Percentiles rank a stretch among this genome's conserved stretches.
Evolutionary conservation across 2,329 filamentous ascomycete species (phyloP).

Genomic region (Pseudopithomyces maydicus): DNA sequence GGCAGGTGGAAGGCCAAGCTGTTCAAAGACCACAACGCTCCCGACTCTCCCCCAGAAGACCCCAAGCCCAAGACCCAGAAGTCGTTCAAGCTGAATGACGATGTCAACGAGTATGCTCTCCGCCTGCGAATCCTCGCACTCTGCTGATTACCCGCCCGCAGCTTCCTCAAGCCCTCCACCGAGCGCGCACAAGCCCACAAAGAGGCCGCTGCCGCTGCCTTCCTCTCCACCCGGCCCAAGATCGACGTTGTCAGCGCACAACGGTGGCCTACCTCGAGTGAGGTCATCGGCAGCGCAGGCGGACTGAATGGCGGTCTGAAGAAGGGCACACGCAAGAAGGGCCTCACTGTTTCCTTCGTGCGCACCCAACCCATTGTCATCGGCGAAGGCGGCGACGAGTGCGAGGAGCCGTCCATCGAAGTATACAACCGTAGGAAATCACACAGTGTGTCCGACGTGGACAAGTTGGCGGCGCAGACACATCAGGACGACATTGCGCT

Average conservation of each 20-base stretch:
- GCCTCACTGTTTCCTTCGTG: slow-evolving; percentile 75
- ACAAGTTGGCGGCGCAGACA: slow-evolving; percentile 21
- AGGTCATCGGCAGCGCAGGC: slow-evolving; percentile 45
- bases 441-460: slow-evolving; percentile 21
- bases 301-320: slow-evolving; percentile 45
- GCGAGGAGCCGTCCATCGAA: slow-evolving; percentile 71
- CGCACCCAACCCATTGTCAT: slow-evolving; percentile 79
- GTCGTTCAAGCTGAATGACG: slow-evolving; percentile 46
- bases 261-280: slow-evolving; percentile 56
- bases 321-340: slow-evolving; percentile 60
- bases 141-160: background rate
- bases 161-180: slow-evolving; percentile 61
- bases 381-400: slow-evolving; percentile 89
- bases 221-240: slow-evolving; percentile 42
- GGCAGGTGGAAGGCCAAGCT: slow-evolving; percentile 58
- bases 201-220: slow-evolving; percentile 34
- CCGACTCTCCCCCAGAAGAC: slow-evolving; percentile 25
- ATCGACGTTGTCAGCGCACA: slow-evolving; percentile 57
- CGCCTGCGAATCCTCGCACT: background rate
- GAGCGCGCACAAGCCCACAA: slow-evolving; percentile 45
- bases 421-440: slow-evolving; percentile 65
- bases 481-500: slow-evolving; percentile 39
- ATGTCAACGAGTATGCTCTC: slow-evolving; percentile 53
- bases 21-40: slow-evolving; percentile 48
- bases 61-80: slow-evolving; percentile 28